Conservation (phyloP, 2,329 filamentous ascomycete genomes). For the Colletotrichum tropicicola region DNA sequence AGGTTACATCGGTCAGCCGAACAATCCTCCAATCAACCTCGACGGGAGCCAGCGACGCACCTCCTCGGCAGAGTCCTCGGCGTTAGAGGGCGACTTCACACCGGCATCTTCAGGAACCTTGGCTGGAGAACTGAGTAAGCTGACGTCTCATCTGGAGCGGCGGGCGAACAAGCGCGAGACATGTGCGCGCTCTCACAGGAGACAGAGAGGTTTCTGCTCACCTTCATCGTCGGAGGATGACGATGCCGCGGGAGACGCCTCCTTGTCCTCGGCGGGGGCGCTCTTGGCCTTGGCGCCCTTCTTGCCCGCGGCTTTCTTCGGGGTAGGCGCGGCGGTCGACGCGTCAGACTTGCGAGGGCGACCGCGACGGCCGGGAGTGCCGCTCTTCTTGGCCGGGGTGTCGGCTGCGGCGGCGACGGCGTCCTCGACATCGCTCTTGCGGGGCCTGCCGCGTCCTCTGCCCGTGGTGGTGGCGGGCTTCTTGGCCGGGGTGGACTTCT, state of each 20-base stretch:
- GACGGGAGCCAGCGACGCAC: slow-evolving; percentile 20
- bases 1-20: slow-evolving; percentile 22
- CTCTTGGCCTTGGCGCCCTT: slow-evolving; percentile 25
- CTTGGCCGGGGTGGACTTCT: slow-evolving; percentile 32
- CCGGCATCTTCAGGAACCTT: slow-evolving; percentile 1
- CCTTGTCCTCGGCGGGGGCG: background rate
- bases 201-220: background rate
- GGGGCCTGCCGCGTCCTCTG: slow-evolving; percentile 41
- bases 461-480: slow-evolving; percentile 27
- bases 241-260: slow-evolving; percentile 4
- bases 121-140: slow-evolving; percentile 17
- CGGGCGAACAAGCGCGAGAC: background rate
- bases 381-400: slow-evolving; percentile 19
- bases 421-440: slow-evolving; percentile 35
- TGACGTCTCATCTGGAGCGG: background rate
- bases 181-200: background rate
- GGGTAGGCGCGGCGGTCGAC: slow-evolving; percentile 32
- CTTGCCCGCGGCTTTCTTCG: slow-evolving; percentile 38
- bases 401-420: slow-evolving; percentile 6
- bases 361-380: slow-evolving; percentile 36
- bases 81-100: slow-evolving; percentile 7
- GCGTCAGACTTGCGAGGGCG: slow-evolving; percentile 42
- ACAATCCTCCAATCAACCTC: slow-evolving; percentile 13
- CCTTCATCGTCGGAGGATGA: slow-evolving; percentile 24
- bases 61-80: slow-evolving; percentile 21